phyloP scores from a whole-genome alignment of 331 rosid species.

The Acacia concinna region DNA sequence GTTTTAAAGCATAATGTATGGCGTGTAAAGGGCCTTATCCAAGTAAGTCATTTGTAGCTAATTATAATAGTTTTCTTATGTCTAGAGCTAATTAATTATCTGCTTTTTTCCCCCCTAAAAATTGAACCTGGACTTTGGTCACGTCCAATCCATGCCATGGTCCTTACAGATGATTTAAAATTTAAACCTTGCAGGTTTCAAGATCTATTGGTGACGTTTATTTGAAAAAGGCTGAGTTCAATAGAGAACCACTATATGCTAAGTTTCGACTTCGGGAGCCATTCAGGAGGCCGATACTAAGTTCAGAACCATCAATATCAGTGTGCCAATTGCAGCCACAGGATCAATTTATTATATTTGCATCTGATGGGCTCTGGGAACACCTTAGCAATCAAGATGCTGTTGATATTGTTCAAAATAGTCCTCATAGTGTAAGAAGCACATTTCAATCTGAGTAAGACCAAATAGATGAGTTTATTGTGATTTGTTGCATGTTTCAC shows the following conservation, averaged over 20 bases:
- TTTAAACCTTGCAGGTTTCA: constrained; percentile 52
- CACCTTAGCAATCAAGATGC: constrained; percentile 82
- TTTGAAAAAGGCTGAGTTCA: constrained; percentile 69
- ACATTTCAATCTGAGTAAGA: background rate
- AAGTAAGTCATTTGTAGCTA: constrained; percentile 47
- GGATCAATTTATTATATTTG: constrained; percentile 70
- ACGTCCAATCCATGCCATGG: background rate
- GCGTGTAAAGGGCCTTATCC: constrained; percentile 96
- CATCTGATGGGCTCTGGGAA: constrained; percentile 87
- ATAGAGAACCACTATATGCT: constrained; percentile 64
- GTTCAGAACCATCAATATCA: constrained; percentile 63
- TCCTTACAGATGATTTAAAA: constrained; percentile 11
- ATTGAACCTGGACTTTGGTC: constrained; percentile 4
- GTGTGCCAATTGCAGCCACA: constrained; percentile 60
- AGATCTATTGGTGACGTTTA: constrained; percentile 73
- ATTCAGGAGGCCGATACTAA: constrained; percentile 58
- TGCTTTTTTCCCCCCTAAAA: background rate
- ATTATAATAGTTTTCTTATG: constrained; percentile 13
- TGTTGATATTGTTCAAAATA: constrained; percentile 66
- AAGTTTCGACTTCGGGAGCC: constrained; percentile 76
- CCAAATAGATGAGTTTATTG: background rate
- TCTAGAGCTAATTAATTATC: background rate
- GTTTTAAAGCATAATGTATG: constrained; percentile 95
- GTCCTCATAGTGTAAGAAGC: constrained; percentile 55
- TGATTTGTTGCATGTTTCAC: background rate